Conservation (phyloP, 2,329 filamentous ascomycete species). For the Chaetomium strumarium region DNA sequence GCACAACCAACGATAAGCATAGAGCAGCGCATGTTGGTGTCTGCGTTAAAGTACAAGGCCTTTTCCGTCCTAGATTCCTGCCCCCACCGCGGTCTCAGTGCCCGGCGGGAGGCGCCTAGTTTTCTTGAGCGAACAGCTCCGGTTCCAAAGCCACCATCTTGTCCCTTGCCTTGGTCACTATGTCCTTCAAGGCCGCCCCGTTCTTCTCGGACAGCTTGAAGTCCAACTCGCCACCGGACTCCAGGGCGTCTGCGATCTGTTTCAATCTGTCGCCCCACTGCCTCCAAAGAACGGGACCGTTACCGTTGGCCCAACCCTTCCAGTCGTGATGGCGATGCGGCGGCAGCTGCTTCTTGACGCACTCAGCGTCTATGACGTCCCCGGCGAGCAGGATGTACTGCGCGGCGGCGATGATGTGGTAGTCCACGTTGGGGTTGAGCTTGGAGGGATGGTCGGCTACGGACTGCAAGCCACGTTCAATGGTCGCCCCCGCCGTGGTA, state of each 20-base stretch:
- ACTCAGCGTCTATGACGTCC: background rate
- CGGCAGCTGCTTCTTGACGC: background rate
- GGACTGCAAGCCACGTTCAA: background rate
- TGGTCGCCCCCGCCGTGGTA: background rate
- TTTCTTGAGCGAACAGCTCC: background rate
- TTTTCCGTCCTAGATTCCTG: too few relatives aligned
- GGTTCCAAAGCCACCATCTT: constrained; percentile 6
- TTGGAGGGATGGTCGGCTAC: background rate
- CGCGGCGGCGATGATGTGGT: background rate
- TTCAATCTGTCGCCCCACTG: background rate
- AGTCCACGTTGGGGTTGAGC: background rate
- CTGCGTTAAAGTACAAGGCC: too few relatives aligned
- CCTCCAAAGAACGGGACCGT: constrained; percentile 1
- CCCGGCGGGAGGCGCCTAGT: background rate
- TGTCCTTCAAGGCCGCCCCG: background rate
- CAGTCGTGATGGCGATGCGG: background rate
- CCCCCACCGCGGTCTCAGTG: too few relatives aligned
- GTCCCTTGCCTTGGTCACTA: constrained; percentile 5
- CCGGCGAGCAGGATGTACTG: constrained; percentile 3
- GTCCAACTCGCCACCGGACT: background rate
- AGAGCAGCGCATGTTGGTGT: too few relatives aligned
- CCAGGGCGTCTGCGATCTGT: background rate
- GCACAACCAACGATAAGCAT: too few relatives aligned
- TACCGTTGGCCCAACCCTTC: background rate
- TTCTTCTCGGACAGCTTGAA: constrained; percentile 1